Evolutionary conservation across 257 asterid species (phyloP), one percentile per base, ranked within the genome.

Genomic region (Solanum chiquidenum): DNA sequence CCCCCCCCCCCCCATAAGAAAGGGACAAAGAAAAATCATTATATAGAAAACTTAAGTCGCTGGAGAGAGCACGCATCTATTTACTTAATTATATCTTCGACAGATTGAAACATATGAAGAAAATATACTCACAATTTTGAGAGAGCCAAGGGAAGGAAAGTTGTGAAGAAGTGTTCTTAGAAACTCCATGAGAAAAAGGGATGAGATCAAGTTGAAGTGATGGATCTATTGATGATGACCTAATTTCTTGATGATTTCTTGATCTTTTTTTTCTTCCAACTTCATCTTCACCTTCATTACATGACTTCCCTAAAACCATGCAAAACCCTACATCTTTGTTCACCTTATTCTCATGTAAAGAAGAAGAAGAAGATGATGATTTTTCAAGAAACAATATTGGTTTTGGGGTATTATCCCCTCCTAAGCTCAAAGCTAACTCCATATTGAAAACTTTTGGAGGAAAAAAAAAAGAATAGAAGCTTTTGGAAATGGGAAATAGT

Each of bases 351-450:
- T 89, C 66, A 79, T 79, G 66, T 79, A 79, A 79, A 80, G 85
- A 82, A 29, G 86, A 49, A 49, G 12, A 29, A 9, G 69, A 82
- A 0, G 44, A 82, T 29, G 69, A 89, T 6, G 93, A 75, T 21
- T 91, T 93, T 9, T 91, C 94, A n/a, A 88, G 90, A 83, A 93
- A 91, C 1, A 93, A 38, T 49, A 93, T 90, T 58, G 94, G 90
- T 73, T 95, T 96, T 35, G 94, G 92, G 1, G 94, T 88, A 21
- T 93, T 89, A n/a, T 94, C 97, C 42, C 86, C 86, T 1, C 99
- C 99, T 72, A 96, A 89, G 72, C 98, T 96, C 92, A 96, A 89
- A 93, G 92, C 98, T 83, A 96, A 91, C 92, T 96, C 99, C 99
- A 96, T 95, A 37, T 9, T 5, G 35, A 75, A 37, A 79, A 79